Base-by-base conservation (phyloP, 2,329 filamentous ascomycete species). In the Aspergillus fumigatiaffinis region DNA sequence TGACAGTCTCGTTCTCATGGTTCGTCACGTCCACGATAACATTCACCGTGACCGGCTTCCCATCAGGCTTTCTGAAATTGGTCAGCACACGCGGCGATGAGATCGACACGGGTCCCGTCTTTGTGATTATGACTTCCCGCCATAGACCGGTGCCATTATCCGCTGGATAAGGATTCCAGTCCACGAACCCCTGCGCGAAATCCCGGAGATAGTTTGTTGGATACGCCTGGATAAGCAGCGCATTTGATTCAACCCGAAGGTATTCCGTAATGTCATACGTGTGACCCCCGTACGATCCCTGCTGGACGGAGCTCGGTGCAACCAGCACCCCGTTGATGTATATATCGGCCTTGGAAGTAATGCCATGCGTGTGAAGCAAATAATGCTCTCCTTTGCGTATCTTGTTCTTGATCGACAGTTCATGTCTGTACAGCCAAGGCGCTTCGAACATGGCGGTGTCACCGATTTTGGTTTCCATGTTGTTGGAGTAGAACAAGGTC, bases 91-190 rank as follows among this genome's bases (percentile, higher is more conserved):
- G 75, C 23, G 82, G 61, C 0, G 79, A 69, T 0, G 75, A 79
- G 51, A 74, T 63, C 2, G 74, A 70, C 1, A 84, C 77, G 0
- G 80, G 66, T 0, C 84, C 84, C 0, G 82, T 85, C 66, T 82
- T 78, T 51, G 79, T 81, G 46, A 87, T 54, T 35, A 79, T 77
- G 1, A 87, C 74, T 46, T 86, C 74, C 4, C 85, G 77, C 85
- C 85, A 88, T 8, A 88, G 74, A 0, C 85, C 85, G 0, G 84
- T 86, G 2, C 84, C 84, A 50, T 87, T 86, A 65, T 87, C 85
- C 0, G 82, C 79, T 0, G 84, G 83, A 54, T 81, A 80, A 0
- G 83, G 83, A 54, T 86, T 86, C 84, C 84, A 87, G 63, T 87
- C 84, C 0, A 84, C 79, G 55, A 85, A 87, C 0, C 83, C 83